Evolutionary conservation across 768 basidiomycete species (phyloP), one percentile per base, ranked within the genome.

Genomic region (Collybia mongolica): DNA sequence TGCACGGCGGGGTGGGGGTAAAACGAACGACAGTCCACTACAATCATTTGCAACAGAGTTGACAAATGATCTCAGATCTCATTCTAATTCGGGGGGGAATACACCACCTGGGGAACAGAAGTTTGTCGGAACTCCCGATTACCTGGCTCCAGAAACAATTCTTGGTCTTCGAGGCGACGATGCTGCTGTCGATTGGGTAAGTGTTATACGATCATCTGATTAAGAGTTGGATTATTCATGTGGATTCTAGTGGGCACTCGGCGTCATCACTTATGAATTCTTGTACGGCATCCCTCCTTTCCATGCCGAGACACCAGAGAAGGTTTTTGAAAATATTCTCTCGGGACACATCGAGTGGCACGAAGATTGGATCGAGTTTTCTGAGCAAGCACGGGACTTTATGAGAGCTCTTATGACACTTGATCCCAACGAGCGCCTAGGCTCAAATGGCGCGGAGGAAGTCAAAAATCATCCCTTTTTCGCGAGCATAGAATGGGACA

Each of bases 241-340:
- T 48, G 53, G 55, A 44, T 65, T 29, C 2, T 23, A 97, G 97
- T 99, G 97, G 97, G 96, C 97, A 9, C 79, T 99, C 23, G 97
- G 97, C 52, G 93, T 98, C 38, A 95, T 99, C 65, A 91, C 93
- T 24, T 98, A 99, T 65, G 97, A 99, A 73, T 98, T 99, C 69
- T 70, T 98, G 29, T 98, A 94, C 57, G 95, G 97, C 3, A 83
- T 94, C 28, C 97, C 97, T 22, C 97, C 97, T 2, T 99, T 99
- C 79, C 93, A 98, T 62, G 96, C 92, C 42, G 94, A 98, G 53
- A 90, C 91, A 6, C 96, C 97, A 0, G 94, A 97, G 66, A 91
- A 90, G 69, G 95, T 99, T 3, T 98, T 99, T 60, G 95, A 97
- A 71, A 98, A 98, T 64, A 98, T 98, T 61, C 78, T 98, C 18